Percentiles rank a stretch among this genome's conserved stretches.
phyloP scores from a whole-genome alignment of 495 filamentous ascomycete species.

The Talaromyces nanjingensis region DNA sequence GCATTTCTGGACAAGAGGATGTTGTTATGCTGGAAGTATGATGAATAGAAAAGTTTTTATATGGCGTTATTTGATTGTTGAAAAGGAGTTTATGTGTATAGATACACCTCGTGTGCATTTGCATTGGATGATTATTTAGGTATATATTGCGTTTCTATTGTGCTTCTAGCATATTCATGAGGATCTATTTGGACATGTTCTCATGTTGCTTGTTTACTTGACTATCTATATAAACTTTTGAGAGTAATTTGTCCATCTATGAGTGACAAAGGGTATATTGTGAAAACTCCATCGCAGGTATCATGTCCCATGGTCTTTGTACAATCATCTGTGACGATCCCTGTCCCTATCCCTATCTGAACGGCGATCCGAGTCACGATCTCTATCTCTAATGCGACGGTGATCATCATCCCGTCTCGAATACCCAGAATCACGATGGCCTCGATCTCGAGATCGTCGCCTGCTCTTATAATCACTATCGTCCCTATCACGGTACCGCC shows the following conservation, averaged over 20 bases:
- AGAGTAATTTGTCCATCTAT: not conserved
- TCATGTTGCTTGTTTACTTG: not conserved
- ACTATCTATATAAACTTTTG: not conserved
- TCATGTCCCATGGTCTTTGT: not conserved
- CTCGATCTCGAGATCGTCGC: not conserved
- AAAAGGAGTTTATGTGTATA: conserved; percentile 8
- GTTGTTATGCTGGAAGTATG: conserved; percentile 38
- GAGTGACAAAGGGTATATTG: not conserved
- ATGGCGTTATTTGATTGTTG: conserved; percentile 14
- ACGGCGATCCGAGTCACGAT: conserved; percentile 8
- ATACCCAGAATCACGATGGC: conserved; percentile 8
- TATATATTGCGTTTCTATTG: not conserved
- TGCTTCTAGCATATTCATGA: not conserved
- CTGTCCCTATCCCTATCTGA: conserved; percentile 13
- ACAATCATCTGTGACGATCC: conserved; percentile 11
- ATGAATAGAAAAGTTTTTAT: conserved; percentile 10
- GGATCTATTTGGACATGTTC: not conserved
- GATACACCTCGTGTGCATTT: not conserved
- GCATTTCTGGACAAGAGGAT: conserved; percentile 34
- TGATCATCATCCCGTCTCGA: conserved; percentile 11
- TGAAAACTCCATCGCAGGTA: no score
- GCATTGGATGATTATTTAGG: not conserved
- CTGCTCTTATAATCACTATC: conserved; percentile 7
- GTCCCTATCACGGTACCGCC: conserved; percentile 4
- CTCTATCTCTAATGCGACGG: conserved; percentile 13